Evolutionary conservation across 257 asterid genomes (phyloP).

Genomic region (Ilex aquifolium): DNA sequence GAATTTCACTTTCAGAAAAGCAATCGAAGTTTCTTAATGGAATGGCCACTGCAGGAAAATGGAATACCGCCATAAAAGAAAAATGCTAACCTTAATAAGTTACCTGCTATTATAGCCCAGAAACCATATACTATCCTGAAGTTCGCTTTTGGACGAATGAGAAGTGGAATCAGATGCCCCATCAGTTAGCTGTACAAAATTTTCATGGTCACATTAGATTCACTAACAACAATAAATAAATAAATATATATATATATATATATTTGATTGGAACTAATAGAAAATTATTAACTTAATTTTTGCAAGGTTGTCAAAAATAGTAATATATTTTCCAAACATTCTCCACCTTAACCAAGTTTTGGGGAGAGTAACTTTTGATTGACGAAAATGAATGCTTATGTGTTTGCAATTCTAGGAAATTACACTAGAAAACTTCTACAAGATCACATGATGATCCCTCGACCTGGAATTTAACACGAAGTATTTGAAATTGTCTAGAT

Average conservation of each 20-base stretch:
- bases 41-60: background rate
- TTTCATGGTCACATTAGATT: background rate
- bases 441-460: too few relatives aligned
- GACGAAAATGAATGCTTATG: too few relatives aligned
- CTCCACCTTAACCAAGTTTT: too few relatives aligned
- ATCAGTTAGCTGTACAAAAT: slow-evolving; percentile 39
- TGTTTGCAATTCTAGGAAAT: too few relatives aligned
- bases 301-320: background rate
- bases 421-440: too few relatives aligned
- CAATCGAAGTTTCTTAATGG: background rate
- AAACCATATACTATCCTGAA: slow-evolving; percentile 42
- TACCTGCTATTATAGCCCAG: slow-evolving; percentile 58
- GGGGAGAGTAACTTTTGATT: too few relatives aligned
- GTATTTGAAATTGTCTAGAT: too few relatives aligned
- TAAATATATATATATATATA: too few relatives aligned
- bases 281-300: too few relatives aligned
- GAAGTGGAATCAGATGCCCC: slow-evolving; percentile 48
- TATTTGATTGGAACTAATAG: too few relatives aligned
- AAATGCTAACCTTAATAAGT: slow-evolving; percentile 2
- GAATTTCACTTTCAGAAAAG: background rate
- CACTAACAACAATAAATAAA: background rate
- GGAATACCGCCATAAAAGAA: background rate
- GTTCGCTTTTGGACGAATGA: slow-evolving; percentile 46
- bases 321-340: too few relatives aligned
- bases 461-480: too few relatives aligned